Evolutionary conservation across 2,329 filamentous ascomycete genomes (phyloP), one percentile per base, ranked within the genome.

Genomic region (Colletotrichum higginsianum): DNA sequence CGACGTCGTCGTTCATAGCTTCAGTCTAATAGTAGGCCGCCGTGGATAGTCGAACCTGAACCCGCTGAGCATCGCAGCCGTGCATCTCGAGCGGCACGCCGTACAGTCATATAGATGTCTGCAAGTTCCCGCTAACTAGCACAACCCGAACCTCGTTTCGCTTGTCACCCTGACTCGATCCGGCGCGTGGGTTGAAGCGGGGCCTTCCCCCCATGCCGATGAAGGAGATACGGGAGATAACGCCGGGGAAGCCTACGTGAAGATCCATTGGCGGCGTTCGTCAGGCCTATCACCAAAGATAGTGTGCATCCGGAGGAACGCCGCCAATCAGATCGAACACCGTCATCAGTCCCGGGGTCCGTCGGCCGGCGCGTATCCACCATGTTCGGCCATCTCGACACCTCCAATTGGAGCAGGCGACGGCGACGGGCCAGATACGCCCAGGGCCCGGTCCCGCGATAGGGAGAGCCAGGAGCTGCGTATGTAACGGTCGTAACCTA

Each of bases 201-300:
- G 47, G 53, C 30, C 21, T 30, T 26, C 26, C 26, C 47, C 67
- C 46, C 53, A 38, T 9, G n/a, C 8, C 15, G 52, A 35, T 65
- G 21, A 38, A 44, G 26, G 40, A 60, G 67, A 70, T 70, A 66
- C 26, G 63, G 44, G 30, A 75, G 75, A 75, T 75, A 76, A 71
- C 74, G 70, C 67, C 65, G 73, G 73, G 68, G 66, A 57, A 23
- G 26, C 61, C 40, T 61, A 44, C 57, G 46, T n/a, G 49, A 30
- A n/a, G 3, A 18, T 47, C 75, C 63, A 75, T 75, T 71, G 74
- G 75, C 44, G 73, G 73, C 74, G 73, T 76, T 65, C 3, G 58
- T 16, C 15, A 47, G 23, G 61, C 47, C 67, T 66, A 70, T 70
- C 67, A 26, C 6, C 5, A 13, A 8, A n/a, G 47, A 66, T 66